Percentiles rank a stretch among this genome's conserved stretches.
Evolutionary conservation across 2,329 filamentous ascomycete genomes (phyloP).

Genomic region (Chrysoporthe deuterocubensis): DNA sequence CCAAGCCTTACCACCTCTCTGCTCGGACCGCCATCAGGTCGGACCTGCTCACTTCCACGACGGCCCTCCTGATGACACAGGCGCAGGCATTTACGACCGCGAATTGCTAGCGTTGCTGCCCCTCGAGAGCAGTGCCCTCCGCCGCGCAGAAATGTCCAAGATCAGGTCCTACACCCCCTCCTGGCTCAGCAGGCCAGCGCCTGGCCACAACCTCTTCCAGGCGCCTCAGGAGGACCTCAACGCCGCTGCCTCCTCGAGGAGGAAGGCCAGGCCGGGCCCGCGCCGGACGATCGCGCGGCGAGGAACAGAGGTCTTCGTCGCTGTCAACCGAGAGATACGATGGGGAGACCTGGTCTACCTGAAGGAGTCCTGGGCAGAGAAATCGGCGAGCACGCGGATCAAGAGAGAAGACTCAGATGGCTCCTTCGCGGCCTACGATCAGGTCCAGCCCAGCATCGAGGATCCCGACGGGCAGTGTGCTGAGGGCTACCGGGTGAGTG

Average conservation of each 20-base stretch:
- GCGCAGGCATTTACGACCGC: neutral
- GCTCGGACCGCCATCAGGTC: neutral
- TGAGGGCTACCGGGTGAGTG: constrained; percentile 54
- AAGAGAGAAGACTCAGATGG: constrained; percentile 53
- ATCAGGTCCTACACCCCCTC: constrained; percentile 83
- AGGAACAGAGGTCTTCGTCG: constrained; percentile 87
- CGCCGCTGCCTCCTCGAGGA: constrained; percentile 43
- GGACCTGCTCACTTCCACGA: neutral
- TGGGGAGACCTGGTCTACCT: constrained; percentile 85
- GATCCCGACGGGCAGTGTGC: constrained; percentile 31
- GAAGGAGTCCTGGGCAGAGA: constrained; percentile 64
- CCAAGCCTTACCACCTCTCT: neutral
- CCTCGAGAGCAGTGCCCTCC: constrained; percentile 9
- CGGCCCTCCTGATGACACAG: constrained; percentile 13
- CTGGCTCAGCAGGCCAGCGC: constrained; percentile 80
- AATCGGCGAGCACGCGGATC: constrained; percentile 42
- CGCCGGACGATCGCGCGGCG: constrained; percentile 75
- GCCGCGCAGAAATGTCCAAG: constrained; percentile 70
- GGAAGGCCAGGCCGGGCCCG: constrained; percentile 52
- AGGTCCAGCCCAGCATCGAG: constrained; percentile 34
- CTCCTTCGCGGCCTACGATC: constrained; percentile 41
- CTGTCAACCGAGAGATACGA: constrained; percentile 84
- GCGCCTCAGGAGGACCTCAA: constrained; percentile 44
- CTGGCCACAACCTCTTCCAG: constrained; percentile 79
- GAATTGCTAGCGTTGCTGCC: constrained; percentile 21